Conservation (phyloP, 1,284 basidiomycete species). For the Marasmius tenuissimus region DNA sequence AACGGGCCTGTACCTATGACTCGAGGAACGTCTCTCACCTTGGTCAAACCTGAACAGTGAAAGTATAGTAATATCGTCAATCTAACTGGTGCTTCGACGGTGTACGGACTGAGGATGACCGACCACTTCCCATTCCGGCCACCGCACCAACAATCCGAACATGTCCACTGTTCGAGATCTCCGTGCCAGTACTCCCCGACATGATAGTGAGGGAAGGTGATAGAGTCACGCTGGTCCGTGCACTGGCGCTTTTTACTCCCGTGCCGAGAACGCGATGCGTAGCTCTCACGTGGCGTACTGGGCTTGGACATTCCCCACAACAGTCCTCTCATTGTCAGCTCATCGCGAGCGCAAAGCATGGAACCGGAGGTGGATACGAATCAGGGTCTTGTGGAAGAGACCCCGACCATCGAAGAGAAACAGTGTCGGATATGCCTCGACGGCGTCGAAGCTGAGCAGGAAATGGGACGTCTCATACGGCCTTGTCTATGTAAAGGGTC, state of each 20-base stretch:
- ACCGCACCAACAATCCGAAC: conserved; percentile 58
- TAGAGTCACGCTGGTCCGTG: neutral
- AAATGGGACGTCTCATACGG: conserved; percentile 68
- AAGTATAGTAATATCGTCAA: neutral
- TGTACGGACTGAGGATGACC: conserved; percentile 16
- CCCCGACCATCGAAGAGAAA: conserved; percentile 34
- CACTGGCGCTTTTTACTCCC: neutral
- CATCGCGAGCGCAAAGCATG: neutral
- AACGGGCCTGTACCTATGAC: no score
- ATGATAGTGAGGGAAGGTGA: neutral
- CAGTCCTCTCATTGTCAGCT: no score
- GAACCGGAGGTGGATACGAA: neutral
- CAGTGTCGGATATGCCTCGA: conserved; percentile 77
- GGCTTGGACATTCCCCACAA: no score
- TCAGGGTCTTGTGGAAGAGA: neutral
- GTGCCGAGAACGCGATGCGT: neutral
- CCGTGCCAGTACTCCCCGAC: neutral
- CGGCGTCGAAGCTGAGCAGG: conserved; percentile 51
- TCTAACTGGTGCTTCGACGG: neutral
- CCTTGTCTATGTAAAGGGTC: conserved; percentile 71
- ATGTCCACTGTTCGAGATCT: conserved; percentile 25
- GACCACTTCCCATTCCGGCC: conserved; percentile 64
- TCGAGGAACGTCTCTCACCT: conserved; percentile 33
- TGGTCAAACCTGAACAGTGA: conserved; percentile 50
- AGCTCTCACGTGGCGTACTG: neutral